These are phyloP conservation scores for Gryganskiella cystojenkinii DNA, from an alignment of 192 early-diverging fungal species.

Conservation along the genomic window DNA sequence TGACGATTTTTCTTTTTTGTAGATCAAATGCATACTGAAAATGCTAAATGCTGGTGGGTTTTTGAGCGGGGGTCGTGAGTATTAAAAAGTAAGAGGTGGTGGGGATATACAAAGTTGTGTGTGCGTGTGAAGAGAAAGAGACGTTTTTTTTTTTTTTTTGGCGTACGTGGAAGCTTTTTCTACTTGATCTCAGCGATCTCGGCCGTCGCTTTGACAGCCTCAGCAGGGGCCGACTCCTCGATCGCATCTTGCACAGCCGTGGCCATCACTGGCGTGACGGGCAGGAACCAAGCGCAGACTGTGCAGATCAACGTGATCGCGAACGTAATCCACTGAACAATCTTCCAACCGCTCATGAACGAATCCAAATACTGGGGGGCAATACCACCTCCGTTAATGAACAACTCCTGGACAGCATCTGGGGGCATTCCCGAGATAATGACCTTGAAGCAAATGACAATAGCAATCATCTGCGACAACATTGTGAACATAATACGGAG, in stretches of 20 bases:
- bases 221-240: slow-evolving; percentile 6
- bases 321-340: slow-evolving; percentile 47
- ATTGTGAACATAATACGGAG: slow-evolving; percentile 53
- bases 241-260: slow-evolving; percentile 5
- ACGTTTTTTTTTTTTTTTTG: too few species aligned
- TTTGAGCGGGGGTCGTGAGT: too few species aligned
- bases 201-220: too few species aligned
- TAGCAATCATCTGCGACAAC: slow-evolving; percentile 51
- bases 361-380: slow-evolving; percentile 28
- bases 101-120: too few species aligned
- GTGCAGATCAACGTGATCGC: slow-evolving; percentile 42
- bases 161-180: too few species aligned
- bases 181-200: neutral
- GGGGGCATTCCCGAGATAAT: slow-evolving; percentile 47
- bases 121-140: neutral
- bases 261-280: slow-evolving; percentile 31
- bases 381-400: slow-evolving; percentile 47
- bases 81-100: too few species aligned
- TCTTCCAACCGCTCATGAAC: slow-evolving; percentile 45
- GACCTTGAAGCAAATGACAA: slow-evolving; percentile 51
- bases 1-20: too few species aligned
- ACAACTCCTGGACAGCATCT: slow-evolving; percentile 41
- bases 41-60: too few species aligned
- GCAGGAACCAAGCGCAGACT: slow-evolving; percentile 27
- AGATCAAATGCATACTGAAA: too few species aligned